Evolutionary conservation across 2,329 filamentous ascomycete genomes (phyloP).

Genomic region (Colletotrichum cuscutae): DNA sequence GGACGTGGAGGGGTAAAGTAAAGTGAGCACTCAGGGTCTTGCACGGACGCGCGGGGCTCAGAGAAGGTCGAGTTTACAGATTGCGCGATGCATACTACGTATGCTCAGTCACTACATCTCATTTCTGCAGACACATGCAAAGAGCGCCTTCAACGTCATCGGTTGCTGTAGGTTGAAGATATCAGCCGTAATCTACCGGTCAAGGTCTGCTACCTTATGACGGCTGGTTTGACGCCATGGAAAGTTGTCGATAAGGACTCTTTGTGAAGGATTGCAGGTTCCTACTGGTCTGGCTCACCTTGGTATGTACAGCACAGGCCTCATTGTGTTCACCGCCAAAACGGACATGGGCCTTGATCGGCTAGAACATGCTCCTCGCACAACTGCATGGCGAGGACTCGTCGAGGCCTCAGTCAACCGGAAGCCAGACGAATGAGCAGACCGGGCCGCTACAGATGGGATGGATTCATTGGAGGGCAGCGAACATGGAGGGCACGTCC

Average conservation of each 20-base stretch:
- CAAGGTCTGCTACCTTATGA: background rate
- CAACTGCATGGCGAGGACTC: conserved; percentile 1
- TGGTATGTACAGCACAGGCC: background rate
- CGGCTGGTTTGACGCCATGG: background rate
- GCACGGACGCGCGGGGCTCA: background rate
- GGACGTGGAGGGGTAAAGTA: background rate
- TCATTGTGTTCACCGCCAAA: conserved; percentile 22
- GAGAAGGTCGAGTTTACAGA: background rate
- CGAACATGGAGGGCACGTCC: background rate
- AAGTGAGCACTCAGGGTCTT: background rate
- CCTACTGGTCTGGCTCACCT: background rate
- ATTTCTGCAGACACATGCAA: background rate
- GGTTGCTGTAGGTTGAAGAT: background rate
- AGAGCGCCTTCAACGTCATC: conserved; percentile 19
- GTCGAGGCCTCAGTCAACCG: background rate
- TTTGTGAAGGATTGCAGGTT: background rate
- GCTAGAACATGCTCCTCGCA: background rate
- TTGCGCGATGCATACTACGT: background rate
- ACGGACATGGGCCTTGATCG: conserved; percentile 7
- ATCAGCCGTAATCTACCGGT: background rate
- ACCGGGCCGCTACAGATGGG: conserved; percentile 11
- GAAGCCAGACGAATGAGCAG: conserved; percentile 1
- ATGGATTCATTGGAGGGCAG: background rate
- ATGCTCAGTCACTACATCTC: background rate
- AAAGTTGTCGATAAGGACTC: background rate